phyloP scores from a whole-genome alignment of 306 rosid species.

The Benincasa hispida region DNA sequence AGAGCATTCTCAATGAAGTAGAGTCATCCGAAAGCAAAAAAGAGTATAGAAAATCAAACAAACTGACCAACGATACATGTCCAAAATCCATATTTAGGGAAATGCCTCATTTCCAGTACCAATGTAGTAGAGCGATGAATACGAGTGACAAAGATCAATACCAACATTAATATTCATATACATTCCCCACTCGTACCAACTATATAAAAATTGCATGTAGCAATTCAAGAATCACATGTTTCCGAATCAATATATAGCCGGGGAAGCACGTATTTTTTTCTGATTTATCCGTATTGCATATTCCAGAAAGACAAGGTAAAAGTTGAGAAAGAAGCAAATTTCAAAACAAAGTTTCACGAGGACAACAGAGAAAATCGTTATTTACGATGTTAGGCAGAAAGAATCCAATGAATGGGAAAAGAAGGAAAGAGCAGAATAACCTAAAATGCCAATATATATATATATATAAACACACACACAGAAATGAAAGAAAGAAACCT shows the following conservation, averaged over 20 bases:
- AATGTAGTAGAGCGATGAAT: neutral
- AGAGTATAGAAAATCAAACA: neutral
- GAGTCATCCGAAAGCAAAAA: neutral
- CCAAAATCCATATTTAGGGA: neutral
- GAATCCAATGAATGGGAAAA: neutral
- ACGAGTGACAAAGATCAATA: neutral
- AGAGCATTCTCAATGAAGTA: neutral
- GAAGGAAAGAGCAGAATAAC: neutral
- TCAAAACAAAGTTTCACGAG: neutral
- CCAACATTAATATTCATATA: neutral
- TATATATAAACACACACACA: too few relatives aligned
- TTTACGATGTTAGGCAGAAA: neutral
- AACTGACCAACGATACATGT: neutral
- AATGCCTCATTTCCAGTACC: neutral
- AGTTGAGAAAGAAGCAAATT: neutral
- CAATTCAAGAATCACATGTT: neutral
- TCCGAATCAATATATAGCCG: neutral
- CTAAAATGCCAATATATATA: neutral
- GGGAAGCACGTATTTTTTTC: neutral
- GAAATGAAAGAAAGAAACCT: neutral
- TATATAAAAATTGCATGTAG: neutral
- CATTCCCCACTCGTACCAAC: neutral
- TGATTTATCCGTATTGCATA: neutral
- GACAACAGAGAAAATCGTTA: neutral
- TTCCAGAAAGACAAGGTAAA: neutral